Conservation (phyloP, 208 protist species). For the Herpetomonas tarakana region DNA sequence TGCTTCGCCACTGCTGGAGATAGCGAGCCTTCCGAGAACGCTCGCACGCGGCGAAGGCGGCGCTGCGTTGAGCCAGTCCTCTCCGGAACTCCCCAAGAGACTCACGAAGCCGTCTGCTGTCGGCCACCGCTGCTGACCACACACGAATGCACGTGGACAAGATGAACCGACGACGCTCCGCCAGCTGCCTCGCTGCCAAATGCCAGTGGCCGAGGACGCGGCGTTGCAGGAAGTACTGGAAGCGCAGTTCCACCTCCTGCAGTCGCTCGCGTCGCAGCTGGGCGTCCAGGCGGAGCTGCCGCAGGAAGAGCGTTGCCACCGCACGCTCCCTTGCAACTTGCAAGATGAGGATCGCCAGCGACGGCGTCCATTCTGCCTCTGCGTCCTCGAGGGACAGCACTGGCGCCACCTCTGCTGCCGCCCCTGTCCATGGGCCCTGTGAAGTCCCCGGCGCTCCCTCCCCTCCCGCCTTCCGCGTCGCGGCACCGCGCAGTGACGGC, state of each 20-base stretch:
- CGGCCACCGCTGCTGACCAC: conserved; percentile 22
- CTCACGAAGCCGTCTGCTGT: too few relatives aligned
- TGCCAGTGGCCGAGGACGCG: conserved; percentile 39
- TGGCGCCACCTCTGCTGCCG: too few relatives aligned
- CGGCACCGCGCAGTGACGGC: neutral
- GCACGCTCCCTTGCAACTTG: conserved; percentile 48
- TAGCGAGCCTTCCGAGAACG: neutral
- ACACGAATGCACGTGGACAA: conserved; percentile 10
- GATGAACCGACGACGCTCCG: neutral
- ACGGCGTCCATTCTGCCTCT: conserved; percentile 14
- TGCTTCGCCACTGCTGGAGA: conserved; percentile 3
- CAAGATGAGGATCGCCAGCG: conserved; percentile 64
- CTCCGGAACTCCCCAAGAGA: too few relatives aligned
- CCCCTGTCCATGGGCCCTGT: too few relatives aligned
- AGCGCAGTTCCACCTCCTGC: conserved; percentile 50
- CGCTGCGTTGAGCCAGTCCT: too few relatives aligned
- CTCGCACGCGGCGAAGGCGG: conserved; percentile 4
- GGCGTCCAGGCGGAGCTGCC: conserved; percentile 47
- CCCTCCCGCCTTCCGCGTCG: too few relatives aligned
- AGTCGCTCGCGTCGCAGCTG: conserved; percentile 18
- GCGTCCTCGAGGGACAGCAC: conserved; percentile 3
- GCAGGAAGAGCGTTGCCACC: conserved; percentile 50
- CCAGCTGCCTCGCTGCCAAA: neutral
- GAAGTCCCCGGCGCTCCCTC: too few relatives aligned
- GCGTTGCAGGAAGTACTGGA: conserved; percentile 52